phyloP scores from a whole-genome alignment of 305 asterid genomes.

The Fraxinus sp. region DNA sequence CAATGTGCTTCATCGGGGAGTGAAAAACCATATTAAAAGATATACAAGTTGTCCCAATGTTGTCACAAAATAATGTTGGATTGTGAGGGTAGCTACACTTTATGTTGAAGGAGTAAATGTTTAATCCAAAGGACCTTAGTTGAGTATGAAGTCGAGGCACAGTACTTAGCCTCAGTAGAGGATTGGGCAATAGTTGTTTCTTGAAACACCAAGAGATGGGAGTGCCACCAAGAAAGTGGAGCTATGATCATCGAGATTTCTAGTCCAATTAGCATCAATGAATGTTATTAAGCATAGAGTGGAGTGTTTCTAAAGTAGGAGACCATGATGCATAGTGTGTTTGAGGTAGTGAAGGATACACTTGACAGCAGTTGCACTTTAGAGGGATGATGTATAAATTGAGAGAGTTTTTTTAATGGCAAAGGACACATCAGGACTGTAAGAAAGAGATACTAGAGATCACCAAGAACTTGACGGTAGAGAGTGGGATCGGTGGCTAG shows the following conservation, averaged over 20 bases:
- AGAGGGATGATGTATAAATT: neutral
- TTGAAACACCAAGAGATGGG: neutral
- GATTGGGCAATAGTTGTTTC: neutral
- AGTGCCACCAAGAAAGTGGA: neutral
- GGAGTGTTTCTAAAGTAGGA: neutral
- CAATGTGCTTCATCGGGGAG: neutral
- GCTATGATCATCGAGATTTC: neutral
- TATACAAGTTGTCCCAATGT: neutral
- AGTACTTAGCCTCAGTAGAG: neutral
- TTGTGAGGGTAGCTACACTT: neutral
- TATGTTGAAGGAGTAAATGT: neutral
- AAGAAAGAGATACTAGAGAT: neutral
- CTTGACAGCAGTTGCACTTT: neutral
- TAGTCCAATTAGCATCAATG: neutral
- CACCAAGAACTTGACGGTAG: neutral
- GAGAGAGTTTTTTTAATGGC: neutral
- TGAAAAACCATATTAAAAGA: too few relatives aligned
- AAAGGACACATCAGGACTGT: neutral
- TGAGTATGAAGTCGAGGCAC: neutral
- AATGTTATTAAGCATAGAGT: neutral
- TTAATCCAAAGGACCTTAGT: neutral
- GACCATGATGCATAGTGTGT: neutral
- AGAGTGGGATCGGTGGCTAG: neutral
- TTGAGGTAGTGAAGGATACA: neutral
- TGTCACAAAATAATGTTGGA: neutral